Evolutionary conservation across 176 grass and related monocot species (phyloP).

Genomic region (Pontederia paniculata): DNA sequence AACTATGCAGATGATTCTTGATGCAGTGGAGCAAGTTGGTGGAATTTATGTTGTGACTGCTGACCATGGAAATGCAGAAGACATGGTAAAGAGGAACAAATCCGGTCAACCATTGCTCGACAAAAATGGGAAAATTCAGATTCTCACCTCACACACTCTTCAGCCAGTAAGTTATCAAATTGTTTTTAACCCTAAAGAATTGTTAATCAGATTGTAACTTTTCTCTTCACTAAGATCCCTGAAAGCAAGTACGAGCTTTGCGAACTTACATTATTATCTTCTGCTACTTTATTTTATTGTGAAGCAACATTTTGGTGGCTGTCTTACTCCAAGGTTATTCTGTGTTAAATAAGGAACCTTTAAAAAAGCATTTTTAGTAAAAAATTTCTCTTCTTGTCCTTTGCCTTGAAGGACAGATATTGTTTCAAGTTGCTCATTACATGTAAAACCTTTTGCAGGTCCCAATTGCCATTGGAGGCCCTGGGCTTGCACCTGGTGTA

Average conservation of each 20-base stretch:
- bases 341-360: too few relatives aligned
- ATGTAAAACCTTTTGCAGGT: constrained; percentile 33
- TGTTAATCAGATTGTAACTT: too few relatives aligned
- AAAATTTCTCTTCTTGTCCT: not conserved
- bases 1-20: constrained; percentile 56
- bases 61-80: constrained; percentile 90
- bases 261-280: too few relatives aligned
- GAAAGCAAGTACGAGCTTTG: too few relatives aligned
- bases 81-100: constrained; percentile 94
- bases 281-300: too few relatives aligned
- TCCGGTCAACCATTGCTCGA: constrained; percentile 42
- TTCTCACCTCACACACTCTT: constrained; percentile 88
- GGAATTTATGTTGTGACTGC: constrained; percentile 89
- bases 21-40: constrained; percentile 74
- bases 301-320: too few relatives aligned
- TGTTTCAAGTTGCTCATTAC: not conserved
- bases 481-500: constrained; percentile 57
- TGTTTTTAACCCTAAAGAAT: too few relatives aligned
- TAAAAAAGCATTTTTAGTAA: too few relatives aligned
- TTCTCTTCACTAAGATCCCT: too few relatives aligned
- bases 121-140: constrained; percentile 59
- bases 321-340: too few relatives aligned
- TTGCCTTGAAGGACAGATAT: not conserved
- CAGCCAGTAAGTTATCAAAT: constrained; percentile 77
- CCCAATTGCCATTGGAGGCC: constrained; percentile 86